Evolutionary conservation across 139 green algal genomes (phyloP).

Genomic region (Spirogloea muscicola): DNA sequence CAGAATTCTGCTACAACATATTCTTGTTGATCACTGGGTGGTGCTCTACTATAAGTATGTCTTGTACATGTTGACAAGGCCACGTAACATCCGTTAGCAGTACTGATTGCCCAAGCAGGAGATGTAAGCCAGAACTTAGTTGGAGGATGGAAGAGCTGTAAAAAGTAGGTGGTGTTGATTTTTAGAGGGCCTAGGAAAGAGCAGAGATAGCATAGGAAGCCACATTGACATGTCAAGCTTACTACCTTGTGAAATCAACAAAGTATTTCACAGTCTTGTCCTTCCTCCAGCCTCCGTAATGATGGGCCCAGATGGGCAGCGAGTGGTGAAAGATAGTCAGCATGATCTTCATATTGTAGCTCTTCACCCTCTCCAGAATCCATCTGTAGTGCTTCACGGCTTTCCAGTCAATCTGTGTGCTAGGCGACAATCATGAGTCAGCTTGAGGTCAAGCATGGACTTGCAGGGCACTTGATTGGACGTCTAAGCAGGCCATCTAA

Average conservation of each 20-base stretch:
- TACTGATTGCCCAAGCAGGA: too few relatives aligned
- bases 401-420: constrained; percentile 11
- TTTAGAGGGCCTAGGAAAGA: too few relatives aligned
- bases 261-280: constrained; percentile 29
- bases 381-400: constrained; percentile 32
- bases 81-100: too few relatives aligned
- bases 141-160: too few relatives aligned
- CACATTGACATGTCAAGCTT: too few relatives aligned
- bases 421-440: neutral
- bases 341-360: constrained; percentile 44
- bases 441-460: neutral
- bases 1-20: too few relatives aligned
- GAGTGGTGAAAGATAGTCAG: constrained; percentile 51
- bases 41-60: too few relatives aligned
- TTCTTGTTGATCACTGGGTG: too few relatives aligned
- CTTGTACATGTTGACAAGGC: too few relatives aligned
- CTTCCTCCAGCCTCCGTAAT: constrained; percentile 23
- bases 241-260: constrained; percentile 28
- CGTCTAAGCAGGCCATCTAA: neutral
- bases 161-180: too few relatives aligned
- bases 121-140: too few relatives aligned
- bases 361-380: constrained; percentile 30
- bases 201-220: too few relatives aligned
- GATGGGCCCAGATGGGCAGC: constrained; percentile 32
- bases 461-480: neutral